Percentiles rank a stretch among this genome's conserved stretches.
These are phyloP conservation scores for Penicillium waksmanii DNA, from an alignment of 495 filamentous ascomycete genomes.

Conservation along the genomic window DNA sequence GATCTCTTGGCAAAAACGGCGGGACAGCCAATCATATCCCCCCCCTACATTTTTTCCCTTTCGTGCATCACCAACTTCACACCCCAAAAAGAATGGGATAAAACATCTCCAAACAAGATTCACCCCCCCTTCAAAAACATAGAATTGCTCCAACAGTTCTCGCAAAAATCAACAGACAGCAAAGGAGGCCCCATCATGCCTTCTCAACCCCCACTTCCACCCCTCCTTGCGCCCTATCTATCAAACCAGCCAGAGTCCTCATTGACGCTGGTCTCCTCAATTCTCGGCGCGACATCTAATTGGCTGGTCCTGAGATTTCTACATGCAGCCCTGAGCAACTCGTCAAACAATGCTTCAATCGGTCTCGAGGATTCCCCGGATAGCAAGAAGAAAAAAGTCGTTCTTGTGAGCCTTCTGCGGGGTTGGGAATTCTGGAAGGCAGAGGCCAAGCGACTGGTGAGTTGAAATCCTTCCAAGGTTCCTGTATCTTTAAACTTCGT, in stretches of 20 bases:
- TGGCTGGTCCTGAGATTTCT: constrained; percentile 74
- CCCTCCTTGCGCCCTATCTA: constrained; percentile 70
- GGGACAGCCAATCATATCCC: constrained; percentile 35
- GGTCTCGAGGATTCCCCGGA: constrained; percentile 27
- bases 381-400: constrained; percentile 53
- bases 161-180: neutral
- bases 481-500: constrained; percentile 4
- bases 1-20: neutral
- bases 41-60: constrained; percentile 40
- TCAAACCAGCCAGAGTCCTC: constrained; percentile 49
- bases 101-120: neutral
- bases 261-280: constrained; percentile 72
- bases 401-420: constrained; percentile 80
- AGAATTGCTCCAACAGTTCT: neutral
- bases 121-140: neutral
- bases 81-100: neutral
- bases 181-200: constrained; percentile 40
- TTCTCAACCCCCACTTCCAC: constrained; percentile 61
- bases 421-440: constrained; percentile 77
- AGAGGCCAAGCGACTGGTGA: constrained; percentile 61
- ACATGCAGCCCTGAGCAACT: constrained; percentile 52
- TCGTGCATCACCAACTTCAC: constrained; percentile 24
- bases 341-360: constrained; percentile 26
- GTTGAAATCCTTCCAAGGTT: constrained; percentile 21
- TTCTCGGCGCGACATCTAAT: constrained; percentile 71